Evolutionary conservation across 106 monocot species (phyloP).

Genomic region (Ottelia alismoides): DNA sequence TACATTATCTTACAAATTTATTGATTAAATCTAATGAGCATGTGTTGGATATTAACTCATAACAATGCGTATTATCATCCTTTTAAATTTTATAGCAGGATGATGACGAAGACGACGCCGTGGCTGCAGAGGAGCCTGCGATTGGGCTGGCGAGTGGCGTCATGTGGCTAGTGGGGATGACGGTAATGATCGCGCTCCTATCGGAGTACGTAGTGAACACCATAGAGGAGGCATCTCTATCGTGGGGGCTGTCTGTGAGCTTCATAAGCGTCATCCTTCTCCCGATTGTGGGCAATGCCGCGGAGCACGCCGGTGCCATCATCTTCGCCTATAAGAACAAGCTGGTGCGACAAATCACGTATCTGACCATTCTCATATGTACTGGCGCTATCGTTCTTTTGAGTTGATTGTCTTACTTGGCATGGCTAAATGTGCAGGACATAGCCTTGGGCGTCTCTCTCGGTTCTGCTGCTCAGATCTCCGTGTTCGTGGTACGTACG

Average conservation of each 20-base stretch:
- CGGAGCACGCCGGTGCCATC: conserved; percentile 40
- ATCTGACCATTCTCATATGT: too few relatives aligned
- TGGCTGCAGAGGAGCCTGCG: neutral
- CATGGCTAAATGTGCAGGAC: conserved; percentile 40
- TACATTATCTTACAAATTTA: too few relatives aligned
- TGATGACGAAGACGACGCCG: conserved; percentile 10
- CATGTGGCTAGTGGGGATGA: conserved; percentile 38
- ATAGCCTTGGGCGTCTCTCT: conserved; percentile 83
- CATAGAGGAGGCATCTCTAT: conserved; percentile 12
- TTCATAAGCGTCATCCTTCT: conserved; percentile 25
- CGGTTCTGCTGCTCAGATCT: conserved; percentile 86
- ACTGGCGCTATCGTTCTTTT: too few relatives aligned
- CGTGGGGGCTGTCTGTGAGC: conserved; percentile 21
- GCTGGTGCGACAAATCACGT: conserved; percentile 9
- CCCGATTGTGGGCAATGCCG: conserved; percentile 13
- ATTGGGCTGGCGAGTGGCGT: conserved; percentile 41
- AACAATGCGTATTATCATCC: too few relatives aligned
- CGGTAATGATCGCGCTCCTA: conserved; percentile 32
- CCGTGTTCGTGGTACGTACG: conserved; percentile 70
- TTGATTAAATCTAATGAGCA: too few relatives aligned
- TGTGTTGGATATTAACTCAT: too few relatives aligned
- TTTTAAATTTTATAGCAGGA: conserved; percentile 13
- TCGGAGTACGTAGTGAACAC: conserved; percentile 7
- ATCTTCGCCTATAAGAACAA: conserved; percentile 90
- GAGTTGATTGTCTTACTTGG: too few relatives aligned